These are phyloP conservation scores for Curvularia verruculosa DNA, from an alignment of 2,329 filamentous ascomycete genomes.

Conservation along the genomic window DNA sequence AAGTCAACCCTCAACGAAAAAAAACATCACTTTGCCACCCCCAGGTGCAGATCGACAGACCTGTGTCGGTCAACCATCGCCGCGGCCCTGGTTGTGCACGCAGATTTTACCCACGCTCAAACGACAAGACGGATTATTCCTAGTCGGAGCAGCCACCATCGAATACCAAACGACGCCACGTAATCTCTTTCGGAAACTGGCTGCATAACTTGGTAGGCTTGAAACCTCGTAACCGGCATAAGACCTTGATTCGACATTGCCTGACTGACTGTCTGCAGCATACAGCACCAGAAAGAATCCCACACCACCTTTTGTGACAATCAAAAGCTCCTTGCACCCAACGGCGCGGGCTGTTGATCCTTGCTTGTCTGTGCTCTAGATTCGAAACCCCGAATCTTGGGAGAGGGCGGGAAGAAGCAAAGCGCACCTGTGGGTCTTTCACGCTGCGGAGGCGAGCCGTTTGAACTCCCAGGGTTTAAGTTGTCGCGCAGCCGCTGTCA, in stretches of 20 bases:
- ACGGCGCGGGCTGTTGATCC: conserved; percentile 27
- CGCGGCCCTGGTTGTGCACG: conserved; percentile 34
- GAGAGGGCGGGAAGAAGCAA: conserved; percentile 48
- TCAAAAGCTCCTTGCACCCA: conserved; percentile 33
- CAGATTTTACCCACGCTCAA: conserved; percentile 40
- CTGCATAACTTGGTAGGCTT: conserved; percentile 48
- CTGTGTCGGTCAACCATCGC: conserved; percentile 26
- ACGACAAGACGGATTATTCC: conserved; percentile 37
- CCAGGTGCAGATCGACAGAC: conserved; percentile 22
- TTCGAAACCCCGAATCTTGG: conserved; percentile 43
- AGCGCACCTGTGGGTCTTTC: conserved; percentile 37
- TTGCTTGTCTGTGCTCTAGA: conserved; percentile 45
- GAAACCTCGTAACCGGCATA: conserved; percentile 38
- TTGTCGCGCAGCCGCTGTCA: conserved; percentile 39
- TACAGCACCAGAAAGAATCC: conserved; percentile 28
- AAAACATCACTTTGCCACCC: conserved; percentile 3
- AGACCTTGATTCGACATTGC: conserved; percentile 34
- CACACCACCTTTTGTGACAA: conserved; percentile 42
- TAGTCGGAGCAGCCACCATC: conserved; percentile 45
- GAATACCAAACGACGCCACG: conserved; percentile 42
- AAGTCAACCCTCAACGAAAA: conserved; percentile 9
- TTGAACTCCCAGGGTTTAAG: conserved; percentile 41
- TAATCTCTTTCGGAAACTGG: conserved; percentile 40
- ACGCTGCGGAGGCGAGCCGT: conserved; percentile 39
- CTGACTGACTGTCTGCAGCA: conserved; percentile 45